Conservation (phyloP, 352 stramenopile species). For the Pythium plurisporium region DNA sequence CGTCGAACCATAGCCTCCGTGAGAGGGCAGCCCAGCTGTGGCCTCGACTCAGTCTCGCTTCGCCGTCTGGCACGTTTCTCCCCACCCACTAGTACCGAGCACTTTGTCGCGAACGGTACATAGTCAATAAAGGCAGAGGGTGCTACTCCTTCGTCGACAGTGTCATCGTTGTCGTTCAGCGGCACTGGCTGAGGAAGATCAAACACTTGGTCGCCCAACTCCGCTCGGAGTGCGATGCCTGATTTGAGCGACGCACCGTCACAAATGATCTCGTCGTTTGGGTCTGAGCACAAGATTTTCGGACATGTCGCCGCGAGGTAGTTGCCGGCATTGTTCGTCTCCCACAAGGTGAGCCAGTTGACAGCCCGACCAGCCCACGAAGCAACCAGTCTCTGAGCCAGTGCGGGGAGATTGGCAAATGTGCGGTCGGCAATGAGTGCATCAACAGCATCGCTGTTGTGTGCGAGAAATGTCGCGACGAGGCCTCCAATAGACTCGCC, state of each 20-base stretch:
- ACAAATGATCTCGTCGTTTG: conserved; percentile 78
- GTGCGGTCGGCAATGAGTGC: conserved; percentile 78
- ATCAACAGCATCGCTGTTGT: conserved; percentile 50
- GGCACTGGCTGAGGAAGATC: conserved; percentile 10
- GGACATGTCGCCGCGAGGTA: conserved; percentile 66
- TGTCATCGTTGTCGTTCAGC: conserved; percentile 6
- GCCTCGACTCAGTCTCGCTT: conserved; percentile 55
- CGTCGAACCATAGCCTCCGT: conserved; percentile 55
- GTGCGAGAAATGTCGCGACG: conserved; percentile 65
- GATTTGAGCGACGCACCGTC: conserved; percentile 81
- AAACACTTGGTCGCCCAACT: conserved; percentile 41
- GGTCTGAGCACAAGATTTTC: conserved; percentile 81
- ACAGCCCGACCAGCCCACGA: conserved; percentile 66
- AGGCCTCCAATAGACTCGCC: conserved; percentile 82
- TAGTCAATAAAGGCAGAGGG: background rate
- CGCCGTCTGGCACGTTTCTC: conserved; percentile 24
- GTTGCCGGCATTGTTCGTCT: conserved; percentile 76
- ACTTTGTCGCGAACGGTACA: conserved; percentile 3
- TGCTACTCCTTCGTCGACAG: background rate
- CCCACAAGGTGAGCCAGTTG: conserved; percentile 67
- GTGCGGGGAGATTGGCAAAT: conserved; percentile 70
- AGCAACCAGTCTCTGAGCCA: conserved; percentile 74
- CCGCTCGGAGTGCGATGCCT: conserved; percentile 59
- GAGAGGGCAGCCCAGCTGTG: conserved; percentile 45
- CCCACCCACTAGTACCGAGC: background rate